Conservation (phyloP, 176 grass and related monocot genomes). For the Ananas comosus region DNA sequence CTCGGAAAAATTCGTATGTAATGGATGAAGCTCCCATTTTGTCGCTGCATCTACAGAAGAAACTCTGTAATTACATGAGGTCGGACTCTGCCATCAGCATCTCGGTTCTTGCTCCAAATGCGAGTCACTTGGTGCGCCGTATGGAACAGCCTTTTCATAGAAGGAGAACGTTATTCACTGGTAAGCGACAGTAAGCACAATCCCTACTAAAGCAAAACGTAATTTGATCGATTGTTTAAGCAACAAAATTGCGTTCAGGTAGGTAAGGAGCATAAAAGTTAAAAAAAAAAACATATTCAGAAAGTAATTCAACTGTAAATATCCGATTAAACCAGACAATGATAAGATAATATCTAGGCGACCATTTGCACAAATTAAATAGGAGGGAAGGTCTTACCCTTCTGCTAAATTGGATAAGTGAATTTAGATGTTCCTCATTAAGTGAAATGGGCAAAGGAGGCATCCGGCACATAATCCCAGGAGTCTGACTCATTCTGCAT, state of each 20-base stretch:
- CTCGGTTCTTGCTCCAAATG: constrained; percentile 66
- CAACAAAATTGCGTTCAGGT: too few relatives aligned
- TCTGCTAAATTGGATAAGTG: constrained; percentile 51
- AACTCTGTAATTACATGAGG: background rate
- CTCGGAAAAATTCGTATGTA: constrained; percentile 1
- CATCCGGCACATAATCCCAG: constrained; percentile 78
- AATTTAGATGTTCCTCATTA: constrained; percentile 56
- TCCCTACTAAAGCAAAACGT: too few relatives aligned
- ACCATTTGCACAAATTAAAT: background rate
- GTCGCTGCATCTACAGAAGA: background rate
- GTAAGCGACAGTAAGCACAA: background rate
- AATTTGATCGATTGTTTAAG: too few relatives aligned
- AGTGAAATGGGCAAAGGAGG: constrained; percentile 34
- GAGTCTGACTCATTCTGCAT: constrained; percentile 51
- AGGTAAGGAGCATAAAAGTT: background rate
- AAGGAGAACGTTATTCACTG: background rate
- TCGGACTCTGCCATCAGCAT: constrained; percentile 21
- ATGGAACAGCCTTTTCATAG: constrained; percentile 41
- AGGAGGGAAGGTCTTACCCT: constrained; percentile 41
- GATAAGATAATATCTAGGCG: background rate
- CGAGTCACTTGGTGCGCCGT: constrained; percentile 19
- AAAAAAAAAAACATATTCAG: too few relatives aligned
- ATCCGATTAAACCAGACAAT: background rate
- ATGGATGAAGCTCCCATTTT: constrained; percentile 3
- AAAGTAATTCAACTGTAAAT: background rate